Evolutionary conservation across 371 early-diverging fungal genomes (phyloP).

Genomic region (Phascolomyces articulosus): DNA sequence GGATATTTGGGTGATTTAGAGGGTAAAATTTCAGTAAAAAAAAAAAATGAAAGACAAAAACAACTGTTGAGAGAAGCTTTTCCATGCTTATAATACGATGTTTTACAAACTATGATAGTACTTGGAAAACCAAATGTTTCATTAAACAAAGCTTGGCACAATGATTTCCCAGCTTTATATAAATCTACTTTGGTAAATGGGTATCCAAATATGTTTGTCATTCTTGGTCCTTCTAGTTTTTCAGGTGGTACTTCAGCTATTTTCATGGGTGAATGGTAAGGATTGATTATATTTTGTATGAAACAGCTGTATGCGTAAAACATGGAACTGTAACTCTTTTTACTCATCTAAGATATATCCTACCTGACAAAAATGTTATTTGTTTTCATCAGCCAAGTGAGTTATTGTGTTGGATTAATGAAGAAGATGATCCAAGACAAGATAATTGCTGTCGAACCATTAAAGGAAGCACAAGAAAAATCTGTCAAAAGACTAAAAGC

Average conservation of each 20-base stretch:
- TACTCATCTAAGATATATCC: no score
- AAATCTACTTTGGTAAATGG: constrained; percentile 25
- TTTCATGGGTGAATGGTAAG: constrained; percentile 30
- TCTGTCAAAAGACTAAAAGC: constrained; percentile 18
- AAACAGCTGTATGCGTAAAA: no score
- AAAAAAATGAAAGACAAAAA: no score
- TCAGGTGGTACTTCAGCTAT: constrained; percentile 33
- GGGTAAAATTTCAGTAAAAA: no score
- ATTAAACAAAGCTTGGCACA: constrained; percentile 16
- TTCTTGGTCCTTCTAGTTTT: constrained; percentile 43
- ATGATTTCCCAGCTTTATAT: constrained; percentile 20
- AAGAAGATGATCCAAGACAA: constrained; percentile 14
- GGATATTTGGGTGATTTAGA: constrained; percentile 31
- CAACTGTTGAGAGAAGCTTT: no score
- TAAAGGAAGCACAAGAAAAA: constrained; percentile 21
- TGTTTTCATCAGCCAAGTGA: constrained; percentile 24
- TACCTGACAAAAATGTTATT: no score
- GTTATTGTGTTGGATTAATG: constrained; percentile 20
- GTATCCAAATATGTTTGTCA: constrained; percentile 48
- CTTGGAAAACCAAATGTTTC: background rate
- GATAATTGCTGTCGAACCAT: constrained; percentile 24
- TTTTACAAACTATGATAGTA: constrained; percentile 12
- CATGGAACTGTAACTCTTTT: no score
- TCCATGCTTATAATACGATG: no score
- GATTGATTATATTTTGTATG: no score